Evolutionary conservation across 345 rosid genomes (phyloP), one percentile per base, ranked within the genome.

Genomic region (Murraya paniculata): DNA sequence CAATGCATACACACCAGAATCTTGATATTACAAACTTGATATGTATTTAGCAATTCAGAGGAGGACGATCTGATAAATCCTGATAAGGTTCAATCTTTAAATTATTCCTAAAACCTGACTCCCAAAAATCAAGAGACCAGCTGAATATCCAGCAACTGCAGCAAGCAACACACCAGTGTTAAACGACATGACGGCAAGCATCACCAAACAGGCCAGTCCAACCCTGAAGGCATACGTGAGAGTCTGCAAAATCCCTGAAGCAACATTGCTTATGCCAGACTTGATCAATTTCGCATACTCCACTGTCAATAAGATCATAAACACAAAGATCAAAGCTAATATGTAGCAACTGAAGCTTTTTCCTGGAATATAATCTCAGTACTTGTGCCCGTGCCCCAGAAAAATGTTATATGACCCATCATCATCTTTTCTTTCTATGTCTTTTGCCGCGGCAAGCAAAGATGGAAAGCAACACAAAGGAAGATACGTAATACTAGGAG

Each of bases 141-240:
- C 28, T 0, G 82, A 25, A 45, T 79, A 69, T 0, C 89, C 86
- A 2, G 71, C 68, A 25, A 85, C 76, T 7, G 86, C 83, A 31
- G 81, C 80, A 7, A 85, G 10, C 1, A 87, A 3, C 4, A 79
- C 76, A 4, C 85, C 78, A 4, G 27, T 27, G n/a, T 83, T 64
- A 13, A 78, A 81, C 1, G 90, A 83, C 86, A 87, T 85, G 58
- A 87, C 74, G 0, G 83, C 80, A 4, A 85, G 66, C 90, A 85
- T 87, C 2, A 76, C 73, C 71, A 87, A 14, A 71, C 79, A 83
- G 39, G 80, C 81, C 9, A 66, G 80, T 3, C 57, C 72, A 1
- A 75, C 41, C 31, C 82, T 81, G 3, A 81, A 50, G 33, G 53
- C 21, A 7, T 77, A 76, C 84, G 80, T 27, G 4, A 33, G 19